Conservation (phyloP, 2,329 filamentous ascomycete genomes). For the Tolypocladium capitatum region DNA sequence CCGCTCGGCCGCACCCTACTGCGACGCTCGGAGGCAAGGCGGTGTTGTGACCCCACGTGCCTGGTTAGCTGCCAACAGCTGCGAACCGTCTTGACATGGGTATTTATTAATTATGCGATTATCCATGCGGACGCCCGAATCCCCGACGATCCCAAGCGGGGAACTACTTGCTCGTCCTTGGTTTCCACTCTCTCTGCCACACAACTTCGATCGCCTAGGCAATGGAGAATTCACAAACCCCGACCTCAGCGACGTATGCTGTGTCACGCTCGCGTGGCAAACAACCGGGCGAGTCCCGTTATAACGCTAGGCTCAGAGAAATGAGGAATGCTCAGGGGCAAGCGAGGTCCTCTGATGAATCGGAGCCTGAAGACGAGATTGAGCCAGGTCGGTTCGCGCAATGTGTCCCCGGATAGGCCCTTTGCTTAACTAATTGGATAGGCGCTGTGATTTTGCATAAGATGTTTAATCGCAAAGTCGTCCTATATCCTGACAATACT, state of each 20-base stretch:
- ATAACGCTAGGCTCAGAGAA: constrained; percentile 5
- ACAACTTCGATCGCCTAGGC: neutral
- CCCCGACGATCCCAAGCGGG: too few species aligned
- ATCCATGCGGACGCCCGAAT: too few species aligned
- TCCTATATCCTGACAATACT: constrained; percentile 9
- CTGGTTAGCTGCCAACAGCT: too few species aligned
- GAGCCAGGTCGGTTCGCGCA: constrained; percentile 9
- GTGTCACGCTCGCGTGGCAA: constrained; percentile 9
- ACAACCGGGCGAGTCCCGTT: constrained; percentile 6
- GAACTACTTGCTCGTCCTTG: too few species aligned
- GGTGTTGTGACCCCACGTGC: too few species aligned
- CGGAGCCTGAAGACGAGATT: constrained; percentile 10
- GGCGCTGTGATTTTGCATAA: constrained; percentile 9
- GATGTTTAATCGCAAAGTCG: constrained; percentile 10
- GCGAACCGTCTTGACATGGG: too few species aligned
- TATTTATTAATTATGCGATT: too few species aligned
- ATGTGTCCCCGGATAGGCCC: neutral
- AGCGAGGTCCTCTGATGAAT: constrained; percentile 10
- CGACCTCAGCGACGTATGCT: constrained; percentile 2
- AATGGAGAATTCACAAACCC: neutral
- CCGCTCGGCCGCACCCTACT: too few species aligned
- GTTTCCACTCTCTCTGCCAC: neutral
- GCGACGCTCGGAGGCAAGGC: too few species aligned
- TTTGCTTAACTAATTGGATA: constrained; percentile 4
- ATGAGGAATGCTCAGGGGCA: constrained; percentile 7